Percentiles rank a stretch among this genome's conserved stretches.
Conservation (phyloP, 306 rosid species). For the Lithocarpus polystachyus region DNA sequence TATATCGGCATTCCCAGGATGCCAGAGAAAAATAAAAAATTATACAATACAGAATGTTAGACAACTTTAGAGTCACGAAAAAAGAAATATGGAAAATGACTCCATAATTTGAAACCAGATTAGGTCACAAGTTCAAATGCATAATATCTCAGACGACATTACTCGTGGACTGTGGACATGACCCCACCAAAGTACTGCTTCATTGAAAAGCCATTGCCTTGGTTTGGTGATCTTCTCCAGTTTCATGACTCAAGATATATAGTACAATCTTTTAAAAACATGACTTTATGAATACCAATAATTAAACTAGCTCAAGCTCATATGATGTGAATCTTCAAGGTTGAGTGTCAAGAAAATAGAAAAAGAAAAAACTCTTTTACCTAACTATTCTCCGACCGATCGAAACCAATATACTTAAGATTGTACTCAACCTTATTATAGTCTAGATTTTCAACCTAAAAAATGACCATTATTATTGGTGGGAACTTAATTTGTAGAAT, state of each 20-base stretch:
- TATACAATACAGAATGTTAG: not conserved
- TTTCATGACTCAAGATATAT: not conserved
- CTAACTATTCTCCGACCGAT: not conserved
- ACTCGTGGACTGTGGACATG: too few species aligned
- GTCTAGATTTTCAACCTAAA: too few species aligned
- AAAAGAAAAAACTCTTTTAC: not conserved
- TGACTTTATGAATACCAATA: not conserved
- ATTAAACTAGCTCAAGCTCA: not conserved
- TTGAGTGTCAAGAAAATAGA: not conserved
- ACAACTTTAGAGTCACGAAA: too few species aligned
- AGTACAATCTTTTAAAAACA: too few species aligned
- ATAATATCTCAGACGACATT: too few species aligned
- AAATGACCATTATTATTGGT: not conserved
- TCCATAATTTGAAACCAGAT: not conserved
- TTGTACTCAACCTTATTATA: too few species aligned
- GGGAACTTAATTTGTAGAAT: not conserved
- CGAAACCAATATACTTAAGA: not conserved
- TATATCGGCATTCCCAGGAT: not conserved
- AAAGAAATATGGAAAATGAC: too few species aligned
- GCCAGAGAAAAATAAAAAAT: not conserved
- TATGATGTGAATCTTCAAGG: not conserved
- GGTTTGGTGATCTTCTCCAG: not conserved
- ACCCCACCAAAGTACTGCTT: not conserved
- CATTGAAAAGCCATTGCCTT: not conserved
- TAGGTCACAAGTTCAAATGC: too few species aligned